phyloP scores from a whole-genome alignment of 2,329 filamentous ascomycete species.

The Botrytis fragariae region DNA sequence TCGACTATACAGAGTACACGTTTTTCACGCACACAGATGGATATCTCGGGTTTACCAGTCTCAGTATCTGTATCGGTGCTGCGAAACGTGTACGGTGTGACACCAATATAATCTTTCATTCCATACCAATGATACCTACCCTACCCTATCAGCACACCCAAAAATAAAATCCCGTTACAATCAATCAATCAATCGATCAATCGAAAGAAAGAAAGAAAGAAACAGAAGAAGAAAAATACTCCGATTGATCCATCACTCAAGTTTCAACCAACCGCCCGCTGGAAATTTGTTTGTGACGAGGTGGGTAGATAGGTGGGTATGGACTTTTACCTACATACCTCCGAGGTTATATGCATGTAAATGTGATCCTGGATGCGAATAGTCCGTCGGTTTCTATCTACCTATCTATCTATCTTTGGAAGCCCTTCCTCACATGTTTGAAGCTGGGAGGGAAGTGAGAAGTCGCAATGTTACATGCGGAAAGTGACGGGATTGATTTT shows the following conservation, averaged over 20 bases:
- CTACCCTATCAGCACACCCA: no score
- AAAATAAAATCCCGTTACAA: not conserved
- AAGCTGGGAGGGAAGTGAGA: not conserved
- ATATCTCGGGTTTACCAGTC: not conserved
- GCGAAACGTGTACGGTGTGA: not conserved
- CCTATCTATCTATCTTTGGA: not conserved
- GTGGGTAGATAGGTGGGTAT: not conserved
- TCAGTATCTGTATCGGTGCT: not conserved
- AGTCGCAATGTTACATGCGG: not conserved
- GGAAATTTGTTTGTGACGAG: not conserved
- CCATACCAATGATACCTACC: no score
- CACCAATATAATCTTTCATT: not conserved
- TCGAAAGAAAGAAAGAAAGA: no score
- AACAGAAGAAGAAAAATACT: no score
- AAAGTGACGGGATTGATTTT: not conserved
- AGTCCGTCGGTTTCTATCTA: not conserved
- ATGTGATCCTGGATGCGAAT: not conserved
- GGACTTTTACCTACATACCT: no score
- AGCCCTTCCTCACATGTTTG: not conserved
- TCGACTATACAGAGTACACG: not conserved
- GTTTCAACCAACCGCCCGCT: not conserved
- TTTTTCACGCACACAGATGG: not conserved
- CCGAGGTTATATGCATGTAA: no score
- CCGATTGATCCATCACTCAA: no score
- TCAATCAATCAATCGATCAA: no score